phyloP scores from a whole-genome alignment of 306 rosid species.

The Potentilla sterilis region DNA sequence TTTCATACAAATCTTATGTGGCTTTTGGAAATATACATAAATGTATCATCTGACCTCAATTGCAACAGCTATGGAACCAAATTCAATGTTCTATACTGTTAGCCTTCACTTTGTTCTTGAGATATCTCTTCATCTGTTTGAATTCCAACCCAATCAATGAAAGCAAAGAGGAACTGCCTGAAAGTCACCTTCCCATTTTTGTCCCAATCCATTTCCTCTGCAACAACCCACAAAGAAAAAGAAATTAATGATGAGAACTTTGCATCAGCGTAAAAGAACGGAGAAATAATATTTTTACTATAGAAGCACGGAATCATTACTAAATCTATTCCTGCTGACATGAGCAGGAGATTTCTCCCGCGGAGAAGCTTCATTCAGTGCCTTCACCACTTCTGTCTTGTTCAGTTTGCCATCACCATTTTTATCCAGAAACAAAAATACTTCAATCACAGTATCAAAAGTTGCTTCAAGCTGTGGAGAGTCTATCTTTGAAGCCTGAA shows the following conservation, averaged over 20 bases:
- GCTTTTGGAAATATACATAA: slow-evolving; percentile 16
- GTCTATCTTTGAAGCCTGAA: slow-evolving; percentile 54
- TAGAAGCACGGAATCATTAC: slow-evolving; percentile 42
- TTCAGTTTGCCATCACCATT: slow-evolving; percentile 78
- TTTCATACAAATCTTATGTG: slow-evolving; percentile 14
- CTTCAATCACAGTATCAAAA: slow-evolving; percentile 64
- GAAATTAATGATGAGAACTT: not conserved
- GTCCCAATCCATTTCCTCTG: slow-evolving; percentile 93
- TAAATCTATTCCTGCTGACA: slow-evolving; percentile 53
- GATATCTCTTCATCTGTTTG: slow-evolving; percentile 57
- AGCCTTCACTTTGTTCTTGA: slow-evolving; percentile 13
- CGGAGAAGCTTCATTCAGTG: slow-evolving; percentile 63
- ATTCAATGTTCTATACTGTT: not conserved
- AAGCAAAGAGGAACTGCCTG: slow-evolving; percentile 82
- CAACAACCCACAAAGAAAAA: not conserved
- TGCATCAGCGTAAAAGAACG: not conserved
- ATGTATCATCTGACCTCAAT: slow-evolving; percentile 25
- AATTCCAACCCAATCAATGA: slow-evolving; percentile 79
- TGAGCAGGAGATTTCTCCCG: slow-evolving; percentile 73
- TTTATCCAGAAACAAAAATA: slow-evolving; percentile 69
- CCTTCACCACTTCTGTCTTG: slow-evolving; percentile 65
- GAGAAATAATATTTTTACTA: not conserved
- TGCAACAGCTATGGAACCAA: slow-evolving; percentile 9
- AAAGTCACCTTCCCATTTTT: slow-evolving; percentile 70
- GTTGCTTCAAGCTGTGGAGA: slow-evolving; percentile 60